Percentiles rank a stretch among this genome's conserved stretches.
phyloP scores from a whole-genome alignment of 1,284 basidiomycete species.

The Agaricales sp. region DNA sequence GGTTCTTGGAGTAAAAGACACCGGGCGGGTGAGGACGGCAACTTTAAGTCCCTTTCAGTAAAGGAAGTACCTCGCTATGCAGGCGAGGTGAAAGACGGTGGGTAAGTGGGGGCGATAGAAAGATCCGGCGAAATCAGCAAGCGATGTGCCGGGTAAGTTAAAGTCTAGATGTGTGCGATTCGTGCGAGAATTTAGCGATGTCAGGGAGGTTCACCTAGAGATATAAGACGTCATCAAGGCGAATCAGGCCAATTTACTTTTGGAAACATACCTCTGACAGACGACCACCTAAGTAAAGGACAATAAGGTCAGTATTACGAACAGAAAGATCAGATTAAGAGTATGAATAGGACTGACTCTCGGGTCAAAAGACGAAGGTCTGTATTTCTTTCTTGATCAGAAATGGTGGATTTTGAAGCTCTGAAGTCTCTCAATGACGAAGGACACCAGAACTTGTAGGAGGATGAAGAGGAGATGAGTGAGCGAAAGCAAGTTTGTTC shows the following conservation, averaged over 20 bases:
- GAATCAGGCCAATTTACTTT: slow-evolving; percentile 8
- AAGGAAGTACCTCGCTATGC: slow-evolving; percentile 56
- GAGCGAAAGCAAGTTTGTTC: too few relatives aligned
- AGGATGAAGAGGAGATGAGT: neutral
- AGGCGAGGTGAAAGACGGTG: slow-evolving; percentile 45
- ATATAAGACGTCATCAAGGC: slow-evolving; percentile 11
- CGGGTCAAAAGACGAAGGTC: slow-evolving; percentile 77
- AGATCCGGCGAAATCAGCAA: slow-evolving; percentile 13
- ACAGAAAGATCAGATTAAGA: slow-evolving; percentile 11
- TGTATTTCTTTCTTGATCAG: slow-evolving; percentile 63
- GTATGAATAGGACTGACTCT: slow-evolving; percentile 45
- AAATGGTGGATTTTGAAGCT: slow-evolving; percentile 37
- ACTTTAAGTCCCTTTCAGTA: slow-evolving; percentile 40
- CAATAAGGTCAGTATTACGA: slow-evolving; percentile 13
- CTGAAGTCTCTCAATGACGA: neutral
- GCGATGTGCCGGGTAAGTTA: slow-evolving; percentile 12
- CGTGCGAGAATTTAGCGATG: slow-evolving; percentile 23
- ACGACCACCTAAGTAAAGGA: slow-evolving; percentile 54
- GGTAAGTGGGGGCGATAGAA: slow-evolving; percentile 14
- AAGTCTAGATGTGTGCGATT: slow-evolving; percentile 11
- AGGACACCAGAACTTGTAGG: neutral
- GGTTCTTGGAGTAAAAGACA: slow-evolving; percentile 33
- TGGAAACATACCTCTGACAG: slow-evolving; percentile 52
- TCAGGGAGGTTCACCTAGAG: slow-evolving; percentile 71
- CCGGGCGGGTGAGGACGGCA: slow-evolving; percentile 64